Evolutionary conservation across 768 basidiomycete genomes (phyloP).

Genomic region (Suillus sp.): DNA sequence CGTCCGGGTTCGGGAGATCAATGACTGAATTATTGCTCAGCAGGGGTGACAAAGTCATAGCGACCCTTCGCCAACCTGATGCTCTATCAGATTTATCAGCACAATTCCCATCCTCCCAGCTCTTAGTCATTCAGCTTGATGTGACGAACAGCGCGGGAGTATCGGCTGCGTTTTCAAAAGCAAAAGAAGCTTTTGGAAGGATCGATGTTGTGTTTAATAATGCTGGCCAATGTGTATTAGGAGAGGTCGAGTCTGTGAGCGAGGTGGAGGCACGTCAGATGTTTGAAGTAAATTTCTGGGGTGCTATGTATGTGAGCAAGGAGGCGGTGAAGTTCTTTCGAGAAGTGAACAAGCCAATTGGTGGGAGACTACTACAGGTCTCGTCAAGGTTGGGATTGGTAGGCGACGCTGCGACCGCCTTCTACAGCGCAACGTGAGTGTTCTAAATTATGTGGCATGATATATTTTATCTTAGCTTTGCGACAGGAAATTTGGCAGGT

Average conservation of each 20-base stretch:
- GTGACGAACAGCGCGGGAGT: constrained; percentile 31
- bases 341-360: constrained; percentile 39
- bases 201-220: constrained; percentile 43
- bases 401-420: constrained; percentile 17
- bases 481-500: constrained; percentile 12
- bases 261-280: constrained; percentile 34
- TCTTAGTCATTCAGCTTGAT: constrained; percentile 37
- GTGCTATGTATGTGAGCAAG: constrained; percentile 30
- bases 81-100: constrained; percentile 30
- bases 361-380: constrained; percentile 42
- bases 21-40: constrained; percentile 37
- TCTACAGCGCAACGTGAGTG: constrained; percentile 33
- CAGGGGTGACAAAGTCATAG: constrained; percentile 41
- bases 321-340: constrained; percentile 39
- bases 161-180: constrained; percentile 28
- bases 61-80: constrained; percentile 44
- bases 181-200: constrained; percentile 32
- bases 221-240: constrained; percentile 30
- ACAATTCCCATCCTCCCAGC: constrained; percentile 25
- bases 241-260: constrained; percentile 39
- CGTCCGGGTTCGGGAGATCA: constrained; percentile 41
- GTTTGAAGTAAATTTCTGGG: constrained; percentile 43
- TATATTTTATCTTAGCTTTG: neutral
- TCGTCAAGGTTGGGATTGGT: constrained; percentile 37
- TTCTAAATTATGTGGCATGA: neutral